phyloP scores from a whole-genome alignment of 2,329 filamentous ascomycete genomes.

The Aspergillus neotritici region DNA sequence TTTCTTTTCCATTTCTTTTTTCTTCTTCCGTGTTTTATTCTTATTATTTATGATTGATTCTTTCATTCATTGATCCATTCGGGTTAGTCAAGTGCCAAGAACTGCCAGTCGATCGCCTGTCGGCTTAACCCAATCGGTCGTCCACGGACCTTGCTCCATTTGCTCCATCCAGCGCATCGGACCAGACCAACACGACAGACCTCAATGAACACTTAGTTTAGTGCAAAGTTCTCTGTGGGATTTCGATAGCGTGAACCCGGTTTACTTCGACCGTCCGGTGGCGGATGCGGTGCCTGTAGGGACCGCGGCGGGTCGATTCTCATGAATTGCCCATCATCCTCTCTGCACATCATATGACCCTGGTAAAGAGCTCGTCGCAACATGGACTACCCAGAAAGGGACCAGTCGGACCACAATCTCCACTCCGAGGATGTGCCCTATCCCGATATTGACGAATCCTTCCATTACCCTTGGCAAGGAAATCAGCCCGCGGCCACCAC shows the following conservation, averaged over 20 bases:
- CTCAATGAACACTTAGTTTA: too few relatives aligned
- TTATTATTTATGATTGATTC: not conserved
- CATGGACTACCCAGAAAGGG: conserved; percentile 18
- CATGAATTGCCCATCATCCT: not conserved
- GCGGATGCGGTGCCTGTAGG: too few relatives aligned
- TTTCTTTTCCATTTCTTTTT: not conserved
- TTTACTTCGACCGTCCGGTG: not conserved
- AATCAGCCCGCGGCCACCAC: conserved; percentile 13
- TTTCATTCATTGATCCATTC: not conserved
- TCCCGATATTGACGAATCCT: conserved; percentile 29
- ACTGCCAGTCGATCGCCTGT: too few relatives aligned
- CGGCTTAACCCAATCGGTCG: too few relatives aligned
- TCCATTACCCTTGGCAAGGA: conserved; percentile 31
- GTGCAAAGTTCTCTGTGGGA: too few relatives aligned
- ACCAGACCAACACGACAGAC: too few relatives aligned
- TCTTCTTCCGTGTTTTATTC: not conserved
- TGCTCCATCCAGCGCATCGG: too few relatives aligned
- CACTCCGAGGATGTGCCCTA: conserved; percentile 22
- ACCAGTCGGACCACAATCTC: conserved; percentile 7
- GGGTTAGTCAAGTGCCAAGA: not conserved
- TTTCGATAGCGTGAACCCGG: not conserved
- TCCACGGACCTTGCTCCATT: too few relatives aligned
- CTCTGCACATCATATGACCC: not conserved
- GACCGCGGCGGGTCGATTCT: too few relatives aligned
- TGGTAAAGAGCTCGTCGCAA: conserved; percentile 6